These are phyloP conservation scores for Arabidopsis arenosa DNA, from an alignment of 345 rosid species.

Conservation along the genomic window DNA sequence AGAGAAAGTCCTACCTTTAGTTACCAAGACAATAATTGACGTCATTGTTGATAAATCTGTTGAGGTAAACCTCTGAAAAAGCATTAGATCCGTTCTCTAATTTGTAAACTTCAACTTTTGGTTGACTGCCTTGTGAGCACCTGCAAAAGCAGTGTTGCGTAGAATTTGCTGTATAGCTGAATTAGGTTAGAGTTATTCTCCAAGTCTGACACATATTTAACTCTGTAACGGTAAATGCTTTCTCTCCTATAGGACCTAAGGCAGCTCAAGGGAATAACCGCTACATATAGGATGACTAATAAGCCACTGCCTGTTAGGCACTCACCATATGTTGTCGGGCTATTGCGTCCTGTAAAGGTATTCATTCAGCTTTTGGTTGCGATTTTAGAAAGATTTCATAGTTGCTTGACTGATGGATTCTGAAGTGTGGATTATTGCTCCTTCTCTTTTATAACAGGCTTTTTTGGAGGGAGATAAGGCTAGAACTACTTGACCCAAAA, in stretches of 20 bases:
- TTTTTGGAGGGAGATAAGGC: conserved; percentile 85
- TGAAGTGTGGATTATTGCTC: conserved; percentile 14
- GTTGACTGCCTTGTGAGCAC: conserved; percentile 3
- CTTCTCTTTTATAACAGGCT: conserved; percentile 44
- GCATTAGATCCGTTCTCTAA: background rate
- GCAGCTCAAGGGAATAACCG: conserved; percentile 85
- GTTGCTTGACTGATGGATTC: conserved; percentile 32
- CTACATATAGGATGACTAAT: conserved; percentile 91
- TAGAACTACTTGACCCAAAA: conserved; percentile 62
- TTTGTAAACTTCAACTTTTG: conserved; percentile 13
- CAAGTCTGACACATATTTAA: background rate
- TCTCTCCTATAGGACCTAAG: conserved; percentile 66
- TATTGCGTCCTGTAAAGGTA: conserved; percentile 87
- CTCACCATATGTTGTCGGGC: conserved; percentile 82
- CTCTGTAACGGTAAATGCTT: conserved; percentile 8
- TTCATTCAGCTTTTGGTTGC: conserved; percentile 32
- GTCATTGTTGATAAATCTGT: conserved; percentile 82
- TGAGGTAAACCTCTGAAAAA: conserved; percentile 63
- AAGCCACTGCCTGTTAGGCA: conserved; percentile 93
- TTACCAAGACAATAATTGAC: conserved; percentile 61
- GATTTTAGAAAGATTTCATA: conserved; percentile 1
- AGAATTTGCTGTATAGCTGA: conserved; percentile 22
- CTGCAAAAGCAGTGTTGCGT: conserved; percentile 12
- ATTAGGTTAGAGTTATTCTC: conserved; percentile 8
- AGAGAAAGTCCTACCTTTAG: conserved; percentile 60